Percentiles rank a stretch among this genome's conserved stretches.
Evolutionary conservation across 352 stramenopile species (phyloP).

Genomic region (Globisporangium irregulare): DNA sequence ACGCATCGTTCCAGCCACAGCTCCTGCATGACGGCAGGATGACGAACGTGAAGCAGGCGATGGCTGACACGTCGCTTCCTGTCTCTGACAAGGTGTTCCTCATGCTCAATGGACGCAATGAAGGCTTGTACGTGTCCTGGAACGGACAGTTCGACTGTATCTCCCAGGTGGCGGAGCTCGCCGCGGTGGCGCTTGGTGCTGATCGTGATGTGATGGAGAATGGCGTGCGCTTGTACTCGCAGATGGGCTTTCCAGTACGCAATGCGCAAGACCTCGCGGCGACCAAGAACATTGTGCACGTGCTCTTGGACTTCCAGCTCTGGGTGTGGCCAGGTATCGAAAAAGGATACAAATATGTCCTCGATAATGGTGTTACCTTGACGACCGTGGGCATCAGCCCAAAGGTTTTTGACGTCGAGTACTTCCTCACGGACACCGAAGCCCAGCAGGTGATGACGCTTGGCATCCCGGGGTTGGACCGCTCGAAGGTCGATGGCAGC

Average conservation of each 20-base stretch:
- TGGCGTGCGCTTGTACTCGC: conserved; percentile 69
- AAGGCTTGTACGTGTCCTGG: conserved; percentile 77
- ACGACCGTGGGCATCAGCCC: conserved; percentile 64
- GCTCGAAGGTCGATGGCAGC: conserved; percentile 66
- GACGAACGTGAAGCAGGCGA: conserved; percentile 50
- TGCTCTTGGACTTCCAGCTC: conserved; percentile 80
- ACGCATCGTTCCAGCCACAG: conserved; percentile 30
- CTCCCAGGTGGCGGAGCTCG: conserved; percentile 34
- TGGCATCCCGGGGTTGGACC: conserved; percentile 45
- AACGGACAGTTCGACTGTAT: conserved; percentile 73
- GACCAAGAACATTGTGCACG: conserved; percentile 63
- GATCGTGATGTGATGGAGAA: conserved; percentile 65
- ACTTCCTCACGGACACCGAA: conserved; percentile 59
- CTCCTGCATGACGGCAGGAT: conserved; percentile 36
- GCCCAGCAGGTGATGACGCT: conserved; percentile 56
- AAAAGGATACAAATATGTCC: conserved; percentile 66
- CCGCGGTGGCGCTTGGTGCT: conserved; percentile 57
- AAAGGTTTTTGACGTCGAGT: conserved; percentile 75
- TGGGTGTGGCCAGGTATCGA: conserved; percentile 80
- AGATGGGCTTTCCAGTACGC: conserved; percentile 61
- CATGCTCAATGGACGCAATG: conserved; percentile 82
- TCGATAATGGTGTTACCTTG: conserved; percentile 70
- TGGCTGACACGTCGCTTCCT: conserved; percentile 24
- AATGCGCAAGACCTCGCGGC: conserved; percentile 39
- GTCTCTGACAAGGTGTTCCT: conserved; percentile 66